Evolutionary conservation across 345 rosid genomes (phyloP), one percentile per base, ranked within the genome.

Genomic region (Trapa bicornis): DNA sequence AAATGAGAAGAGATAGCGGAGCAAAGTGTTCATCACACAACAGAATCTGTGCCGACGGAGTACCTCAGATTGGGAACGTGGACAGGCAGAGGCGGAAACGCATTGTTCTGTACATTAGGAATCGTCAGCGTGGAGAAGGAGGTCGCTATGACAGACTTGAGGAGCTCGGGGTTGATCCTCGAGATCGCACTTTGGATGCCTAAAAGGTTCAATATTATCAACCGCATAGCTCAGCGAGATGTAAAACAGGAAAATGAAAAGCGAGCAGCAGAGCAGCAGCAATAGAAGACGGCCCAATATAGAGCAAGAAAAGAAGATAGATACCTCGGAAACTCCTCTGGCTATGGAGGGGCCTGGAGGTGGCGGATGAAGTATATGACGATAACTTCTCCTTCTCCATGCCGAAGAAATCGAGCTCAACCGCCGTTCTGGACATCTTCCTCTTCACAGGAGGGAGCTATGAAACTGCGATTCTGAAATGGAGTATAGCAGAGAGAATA

Each of bases 111-210:
- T 37, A 74, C 75, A 29, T 71, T 77, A 1, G 96, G 84, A 65
- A 83, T 80, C 37, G 83, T 71, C 15, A 88, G 88, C 65, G 80
- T 71, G 1, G 88, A 72, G 41, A 61, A 60, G 39, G 86, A 68
- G 66, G 77, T 80, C 8, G 86, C 72, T 73, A 93, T 81, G 72
- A 93, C 84, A 3, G 92, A 85, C 75, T 77, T 87, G 38, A 93
- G 78, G 37, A 93, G 76, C 76, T 83, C 85, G 0, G 97, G 97
- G 71, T 90, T 80, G 6, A 93, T 85, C 84, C 83, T 90, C 22
- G 98, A 90, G 70, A 93, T 87, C 66, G 90, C 92, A 7, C 89
- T 73, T 75, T 92, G 98, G 54, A 87, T 80, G 10, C 80, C 97
- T 92, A 75, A 6, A 22, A 22, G 29, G 29, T 22, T 2, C 17